Evolutionary conservation across 2,329 filamentous ascomycete species (phyloP).

Genomic region (Corynespora cassiicola): DNA sequence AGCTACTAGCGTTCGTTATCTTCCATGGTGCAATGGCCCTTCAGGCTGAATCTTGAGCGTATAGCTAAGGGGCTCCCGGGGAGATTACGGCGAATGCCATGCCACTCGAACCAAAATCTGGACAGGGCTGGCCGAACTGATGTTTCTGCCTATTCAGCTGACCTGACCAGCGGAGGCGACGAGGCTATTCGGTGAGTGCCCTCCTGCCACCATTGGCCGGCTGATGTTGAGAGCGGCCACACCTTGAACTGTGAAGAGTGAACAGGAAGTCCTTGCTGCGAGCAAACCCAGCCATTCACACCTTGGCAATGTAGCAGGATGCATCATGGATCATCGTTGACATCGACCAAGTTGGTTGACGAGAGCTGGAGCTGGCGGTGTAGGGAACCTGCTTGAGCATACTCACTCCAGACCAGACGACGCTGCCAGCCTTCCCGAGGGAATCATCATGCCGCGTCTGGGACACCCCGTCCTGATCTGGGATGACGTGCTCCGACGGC

Average conservation of each 20-base stretch:
- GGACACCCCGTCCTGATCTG: not conserved
- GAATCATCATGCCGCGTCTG: constrained; percentile 3
- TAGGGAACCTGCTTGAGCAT: constrained; percentile 6
- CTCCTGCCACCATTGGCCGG: constrained; percentile 14
- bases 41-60: constrained; percentile 17
- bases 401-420: constrained; percentile 1
- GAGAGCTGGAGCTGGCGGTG: constrained; percentile 4
- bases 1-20: constrained; percentile 8
- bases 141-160: constrained; percentile 13
- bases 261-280: constrained; percentile 1
- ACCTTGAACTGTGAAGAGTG: constrained; percentile 5
- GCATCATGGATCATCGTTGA: constrained; percentile 6
- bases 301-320: constrained; percentile 7
- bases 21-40: constrained; percentile 5
- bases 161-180: constrained; percentile 7
- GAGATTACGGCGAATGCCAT: constrained; percentile 3
- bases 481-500: constrained; percentile 10
- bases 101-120: not conserved
- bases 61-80: constrained; percentile 1
- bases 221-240: constrained; percentile 14
- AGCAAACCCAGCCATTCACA: constrained; percentile 7
- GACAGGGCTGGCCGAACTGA: constrained; percentile 3
- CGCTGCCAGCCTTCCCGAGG: constrained; percentile 1
- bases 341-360: not conserved
- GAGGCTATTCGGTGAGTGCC: constrained; percentile 6